Conservation (phyloP, 2,329 filamentous ascomycete genomes). For the Pseudogymnoascus pannorum region DNA sequence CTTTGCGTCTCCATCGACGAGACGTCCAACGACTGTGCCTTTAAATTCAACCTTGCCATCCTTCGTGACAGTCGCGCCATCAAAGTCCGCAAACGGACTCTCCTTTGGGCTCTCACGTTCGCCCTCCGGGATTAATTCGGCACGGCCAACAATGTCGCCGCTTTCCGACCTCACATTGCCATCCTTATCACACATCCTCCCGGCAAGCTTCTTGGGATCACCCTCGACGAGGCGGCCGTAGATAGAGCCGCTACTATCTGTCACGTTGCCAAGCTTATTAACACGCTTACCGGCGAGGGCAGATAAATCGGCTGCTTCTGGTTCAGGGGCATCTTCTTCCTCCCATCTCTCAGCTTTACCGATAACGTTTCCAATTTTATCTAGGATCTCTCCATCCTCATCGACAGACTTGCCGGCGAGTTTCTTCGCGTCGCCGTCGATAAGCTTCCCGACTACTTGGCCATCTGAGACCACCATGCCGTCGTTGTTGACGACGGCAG, state of each 20-base stretch:
- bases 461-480: slow-evolving; percentile 46
- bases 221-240: slow-evolving; percentile 63
- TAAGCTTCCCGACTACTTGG: slow-evolving; percentile 50
- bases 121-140: slow-evolving; percentile 60
- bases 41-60: slow-evolving; percentile 59
- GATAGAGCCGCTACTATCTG: slow-evolving; percentile 46
- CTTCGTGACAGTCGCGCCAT: slow-evolving; percentile 58
- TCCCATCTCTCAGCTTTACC: slow-evolving; percentile 65
- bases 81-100: slow-evolving; percentile 61
- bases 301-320: slow-evolving; percentile 46
- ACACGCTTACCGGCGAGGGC: slow-evolving; percentile 61
- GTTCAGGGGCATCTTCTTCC: slow-evolving; percentile 39
- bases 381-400: slow-evolving; percentile 60
- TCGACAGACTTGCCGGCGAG: slow-evolving; percentile 61
- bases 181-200: slow-evolving; percentile 63
- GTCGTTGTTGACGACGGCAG: slow-evolving; percentile 45
- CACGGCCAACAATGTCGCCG: slow-evolving; percentile 62
- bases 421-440: slow-evolving; percentile 56
- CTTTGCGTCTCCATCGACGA: slow-evolving; percentile 65
- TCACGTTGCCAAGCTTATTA: slow-evolving; percentile 61
- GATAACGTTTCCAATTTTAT: slow-evolving; percentile 59
- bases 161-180: slow-evolving; percentile 66
- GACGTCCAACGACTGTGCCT: slow-evolving; percentile 65
- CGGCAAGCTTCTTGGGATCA: slow-evolving; percentile 53
- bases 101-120: slow-evolving; percentile 57